Evolutionary conservation across 495 filamentous ascomycete genomes (phyloP), one percentile per base, ranked within the genome.

Genomic region (Daldinia caldariorum): DNA sequence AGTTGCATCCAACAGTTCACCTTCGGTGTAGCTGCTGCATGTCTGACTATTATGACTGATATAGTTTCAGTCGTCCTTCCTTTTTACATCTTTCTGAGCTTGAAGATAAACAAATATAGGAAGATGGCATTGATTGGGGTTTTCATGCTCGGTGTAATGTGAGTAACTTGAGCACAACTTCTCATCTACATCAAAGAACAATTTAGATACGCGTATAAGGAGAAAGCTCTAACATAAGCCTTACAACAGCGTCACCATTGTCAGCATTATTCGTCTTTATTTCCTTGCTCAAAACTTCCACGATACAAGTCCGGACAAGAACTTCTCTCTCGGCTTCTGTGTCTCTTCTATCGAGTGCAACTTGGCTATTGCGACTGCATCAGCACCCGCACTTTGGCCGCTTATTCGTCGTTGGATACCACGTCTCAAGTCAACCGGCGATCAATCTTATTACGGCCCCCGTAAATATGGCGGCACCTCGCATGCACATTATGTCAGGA

Each of bases 61-160:
- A 47, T 84, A 0, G 66, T 85, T 58, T 77, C 83, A 5, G 74
- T 87, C 0, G 71, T 77, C 0, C 81, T 87, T 31, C 84, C 84
- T 0, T 79, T 81, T 35, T 80, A 81, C 9, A 84, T 86, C 53
- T 81, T 83, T 22, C 82, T 79, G 62, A 72, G 74, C 0, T 71
- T 87, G 20, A 79, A 84, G 35, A 85, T 87, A 75, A 78, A 71
- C 1, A 70, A 74, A 3, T 78, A 81, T 29, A 75, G 77, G 20
- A 86, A 85, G 71, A 59, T 85, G 8, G 80, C 79, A 6, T 77
- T 85, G 4, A 79, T 80, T 34, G 60, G 78, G n/a, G 81, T 86
- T n/a, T 77, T 87, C 22, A 80, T 79, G 54, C 69, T 82, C 12
- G 81, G 81, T 47, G 67, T 74, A 61, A 61, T 82, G 81, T 82